Evolutionary conservation across 169 alveolate genomes (phyloP).

Genomic region (Condylostoma magnum): DNA sequence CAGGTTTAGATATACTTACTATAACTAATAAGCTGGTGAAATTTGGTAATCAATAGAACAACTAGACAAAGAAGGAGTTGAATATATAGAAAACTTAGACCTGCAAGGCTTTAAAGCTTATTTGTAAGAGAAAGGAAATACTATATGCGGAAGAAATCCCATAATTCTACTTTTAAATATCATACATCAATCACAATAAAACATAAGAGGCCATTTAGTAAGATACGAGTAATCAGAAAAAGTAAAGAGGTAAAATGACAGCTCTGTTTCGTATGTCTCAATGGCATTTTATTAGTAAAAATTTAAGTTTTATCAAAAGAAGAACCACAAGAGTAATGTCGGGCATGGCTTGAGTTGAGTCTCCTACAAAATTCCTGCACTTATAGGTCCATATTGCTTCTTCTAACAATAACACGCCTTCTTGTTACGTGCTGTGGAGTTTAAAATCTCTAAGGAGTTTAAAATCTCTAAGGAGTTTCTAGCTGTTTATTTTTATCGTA

Average conservation of each 20-base stretch:
- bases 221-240: slow-evolving; percentile 80
- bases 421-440: too few species aligned
- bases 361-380: too few species aligned
- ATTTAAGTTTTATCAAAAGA: too few species aligned
- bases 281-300: too few species aligned
- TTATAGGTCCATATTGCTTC: too few species aligned
- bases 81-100: slow-evolving; percentile 68
- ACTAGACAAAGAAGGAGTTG: slow-evolving; percentile 81
- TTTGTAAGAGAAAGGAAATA: slow-evolving; percentile 86
- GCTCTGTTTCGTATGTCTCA: slow-evolving; percentile 91
- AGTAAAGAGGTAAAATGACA: slow-evolving; percentile 57
- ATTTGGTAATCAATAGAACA: slow-evolving; percentile 71
- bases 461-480: too few species aligned
- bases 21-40: slow-evolving; percentile 35
- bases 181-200: slow-evolving; percentile 27
- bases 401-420: too few species aligned
- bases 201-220: slow-evolving; percentile 51
- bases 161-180: slow-evolving; percentile 82
- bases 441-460: too few species aligned
- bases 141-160: slow-evolving; percentile 95
- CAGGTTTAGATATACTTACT: slow-evolving; percentile 59
- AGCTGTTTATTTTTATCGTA: too few species aligned
- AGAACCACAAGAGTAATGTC: too few species aligned
- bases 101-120: slow-evolving; percentile 77
- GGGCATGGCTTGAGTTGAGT: too few species aligned